Conservation (phyloP, 2,329 filamentous ascomycete genomes). For the Epichloe hybrida region DNA sequence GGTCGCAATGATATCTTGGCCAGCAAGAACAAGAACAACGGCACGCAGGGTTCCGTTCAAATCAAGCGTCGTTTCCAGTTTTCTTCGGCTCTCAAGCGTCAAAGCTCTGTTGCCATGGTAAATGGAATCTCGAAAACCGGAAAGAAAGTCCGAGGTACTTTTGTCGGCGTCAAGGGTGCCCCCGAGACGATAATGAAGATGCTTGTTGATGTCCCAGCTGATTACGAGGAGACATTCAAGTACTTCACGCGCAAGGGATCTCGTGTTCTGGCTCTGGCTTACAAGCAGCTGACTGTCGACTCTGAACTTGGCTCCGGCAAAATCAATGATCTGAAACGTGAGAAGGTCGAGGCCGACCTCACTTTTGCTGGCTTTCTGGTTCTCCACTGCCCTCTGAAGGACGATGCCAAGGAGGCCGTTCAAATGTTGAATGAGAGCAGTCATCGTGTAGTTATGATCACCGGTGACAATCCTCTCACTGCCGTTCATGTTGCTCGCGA, state of each 20-base stretch:
- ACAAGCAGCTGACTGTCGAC: slow-evolving; percentile 77
- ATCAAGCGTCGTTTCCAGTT: slow-evolving; percentile 97
- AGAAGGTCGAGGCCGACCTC: slow-evolving; percentile 74
- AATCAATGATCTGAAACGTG: slow-evolving; percentile 89
- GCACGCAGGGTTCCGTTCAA: slow-evolving; percentile 58
- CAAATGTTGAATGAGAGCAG: slow-evolving; percentile 98
- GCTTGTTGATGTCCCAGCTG: slow-evolving; percentile 64
- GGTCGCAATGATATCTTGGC: slow-evolving; percentile 76
- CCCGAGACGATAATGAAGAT: slow-evolving; percentile 95
- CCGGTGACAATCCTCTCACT: slow-evolving; percentile 92
- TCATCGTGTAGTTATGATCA: slow-evolving; percentile 98
- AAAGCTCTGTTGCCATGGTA: slow-evolving; percentile 85
- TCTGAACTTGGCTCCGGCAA: slow-evolving; percentile 68
- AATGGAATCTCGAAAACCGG: slow-evolving; percentile 59
- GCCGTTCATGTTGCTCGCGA: slow-evolving; percentile 90
- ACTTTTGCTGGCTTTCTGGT: slow-evolving; percentile 92
- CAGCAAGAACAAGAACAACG: slow-evolving; percentile 33
- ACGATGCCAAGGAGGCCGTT: slow-evolving; percentile 86
- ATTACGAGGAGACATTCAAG: slow-evolving; percentile 98
- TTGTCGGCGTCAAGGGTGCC: slow-evolving; percentile 95
- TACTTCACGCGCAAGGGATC: slow-evolving; percentile 94
- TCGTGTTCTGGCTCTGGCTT: slow-evolving; percentile 83
- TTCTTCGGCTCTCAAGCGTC: slow-evolving; percentile 88
- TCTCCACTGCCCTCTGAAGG: slow-evolving; percentile 88
- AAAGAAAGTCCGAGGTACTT: slow-evolving; percentile 69